Evolutionary conservation across 495 filamentous ascomycete species (phyloP), one percentile per base, ranked within the genome.

Genomic region (Talaromyces liani): DNA sequence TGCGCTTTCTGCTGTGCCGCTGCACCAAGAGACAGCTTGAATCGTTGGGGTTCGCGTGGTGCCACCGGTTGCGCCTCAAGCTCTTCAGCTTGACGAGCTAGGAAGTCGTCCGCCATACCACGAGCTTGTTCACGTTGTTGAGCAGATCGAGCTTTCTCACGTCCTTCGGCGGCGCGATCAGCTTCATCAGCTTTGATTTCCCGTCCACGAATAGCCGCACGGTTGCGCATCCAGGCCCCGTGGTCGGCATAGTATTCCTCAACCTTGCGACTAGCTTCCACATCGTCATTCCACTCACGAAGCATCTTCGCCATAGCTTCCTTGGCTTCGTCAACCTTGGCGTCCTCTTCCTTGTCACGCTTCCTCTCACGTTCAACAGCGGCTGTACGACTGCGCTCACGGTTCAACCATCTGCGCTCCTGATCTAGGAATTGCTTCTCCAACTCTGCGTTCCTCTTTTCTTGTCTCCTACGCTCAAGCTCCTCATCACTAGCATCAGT

Each of bases 1-100:
- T 89, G 87, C 45, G 88, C 87, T 66, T 88, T 91, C 72, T 91
- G 88, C 64, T 88, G 85, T 0, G 93, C 93, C 0, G 91, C 91
- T 4, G 91, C 90, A 61, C 92, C 92, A 45, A 98, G 88, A 1
- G 92, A 95, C 34, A 98, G 82, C 76, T 95, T 97, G 85, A 98
- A 96, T 57, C 88, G 89, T 72, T 92, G 88, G 0, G 91, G 89
- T 66, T 93, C 91, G 39, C 80, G 75, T 8, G 87, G 86, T 34
- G 83, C 79, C 65, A 86, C 79, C 27, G 77, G 79, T 31, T 45
- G 41, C 47, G 69, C 63, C 70, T 90, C 88, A 72, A 97, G 82
- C 70, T 97, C 93, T 69, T 91, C 84, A 0, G 91, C 92, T 72
- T 96, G 92, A 56, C 88, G 85, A 61, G 91, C 91, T 25, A 98